phyloP scores from a whole-genome alignment of 805 yeast genomes.

The Nadsonia fulvescens region DNA sequence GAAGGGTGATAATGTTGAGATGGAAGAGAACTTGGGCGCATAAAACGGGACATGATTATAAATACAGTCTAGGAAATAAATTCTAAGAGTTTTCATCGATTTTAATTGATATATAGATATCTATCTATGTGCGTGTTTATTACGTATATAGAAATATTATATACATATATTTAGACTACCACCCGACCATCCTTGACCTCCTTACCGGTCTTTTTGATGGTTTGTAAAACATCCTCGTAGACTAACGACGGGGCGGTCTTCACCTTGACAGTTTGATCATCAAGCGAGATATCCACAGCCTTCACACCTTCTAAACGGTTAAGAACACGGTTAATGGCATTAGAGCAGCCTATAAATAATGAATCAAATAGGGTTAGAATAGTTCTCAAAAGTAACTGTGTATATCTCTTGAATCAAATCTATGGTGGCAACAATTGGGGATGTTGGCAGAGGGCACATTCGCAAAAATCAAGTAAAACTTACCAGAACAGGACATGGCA shows the following conservation, averaged over 20 bases:
- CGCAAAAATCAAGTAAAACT: constrained; percentile 9
- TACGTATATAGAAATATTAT: too few relatives aligned
- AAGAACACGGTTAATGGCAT: constrained; percentile 67
- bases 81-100: too few relatives aligned
- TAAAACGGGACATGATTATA: too few relatives aligned
- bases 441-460: neutral
- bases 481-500: constrained; percentile 63
- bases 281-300: constrained; percentile 55
- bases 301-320: constrained; percentile 57
- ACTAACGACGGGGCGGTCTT: constrained; percentile 33
- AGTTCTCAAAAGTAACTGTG: neutral
- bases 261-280: constrained; percentile 68
- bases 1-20: too few relatives aligned
- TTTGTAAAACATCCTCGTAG: constrained; percentile 62
- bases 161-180: constrained; percentile 22
- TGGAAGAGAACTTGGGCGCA: too few relatives aligned
- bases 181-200: constrained; percentile 49
- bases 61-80: too few relatives aligned
- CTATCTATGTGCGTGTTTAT: too few relatives aligned
- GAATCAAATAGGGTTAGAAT: too few relatives aligned
- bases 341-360: constrained; percentile 74
- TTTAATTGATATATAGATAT: too few relatives aligned
- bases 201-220: constrained; percentile 85
- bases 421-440: neutral
- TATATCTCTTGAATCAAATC: neutral